Percentiles rank a stretch among this genome's conserved stretches.
phyloP scores from a whole-genome alignment of 176 grass and related monocot genomes.

The Triticum dicoccoides region DNA sequence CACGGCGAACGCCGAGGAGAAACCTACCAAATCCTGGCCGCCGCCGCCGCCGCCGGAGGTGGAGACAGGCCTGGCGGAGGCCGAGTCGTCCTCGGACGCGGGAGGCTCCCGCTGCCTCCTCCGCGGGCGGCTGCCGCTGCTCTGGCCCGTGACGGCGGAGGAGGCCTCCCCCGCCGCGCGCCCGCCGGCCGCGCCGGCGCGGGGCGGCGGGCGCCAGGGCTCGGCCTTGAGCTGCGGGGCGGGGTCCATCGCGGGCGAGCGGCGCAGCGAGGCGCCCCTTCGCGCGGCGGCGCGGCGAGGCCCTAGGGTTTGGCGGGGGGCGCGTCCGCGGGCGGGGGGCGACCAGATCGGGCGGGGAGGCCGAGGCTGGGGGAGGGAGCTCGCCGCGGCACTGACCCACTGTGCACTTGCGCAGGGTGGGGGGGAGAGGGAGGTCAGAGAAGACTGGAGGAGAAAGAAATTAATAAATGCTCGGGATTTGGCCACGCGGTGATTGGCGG shows the following conservation, averaged over 20 bases:
- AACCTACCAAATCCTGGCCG: constrained; percentile 61
- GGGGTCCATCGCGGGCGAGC: constrained; percentile 12
- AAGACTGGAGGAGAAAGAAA: neutral
- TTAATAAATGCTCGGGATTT: constrained; percentile 41
- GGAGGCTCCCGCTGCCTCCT: constrained; percentile 30
- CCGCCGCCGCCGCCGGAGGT: constrained; percentile 46
- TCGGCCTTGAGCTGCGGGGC: constrained; percentile 29
- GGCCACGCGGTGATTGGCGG: constrained; percentile 42
- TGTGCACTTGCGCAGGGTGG: constrained; percentile 24
- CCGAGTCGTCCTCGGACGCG: constrained; percentile 68
- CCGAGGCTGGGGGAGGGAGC: constrained; percentile 33
- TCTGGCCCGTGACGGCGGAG: constrained; percentile 67
- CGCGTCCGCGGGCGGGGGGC: neutral
- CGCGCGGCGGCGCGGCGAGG: neutral
- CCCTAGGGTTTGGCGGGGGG: constrained; percentile 34
- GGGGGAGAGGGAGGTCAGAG: neutral
- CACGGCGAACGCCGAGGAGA: neutral
- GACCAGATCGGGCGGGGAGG: constrained; percentile 50
- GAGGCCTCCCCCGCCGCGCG: constrained; percentile 37
- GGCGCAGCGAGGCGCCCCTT: neutral
- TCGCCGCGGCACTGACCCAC: constrained; percentile 32
- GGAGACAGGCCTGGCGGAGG: constrained; percentile 68
- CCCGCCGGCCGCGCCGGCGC: neutral
- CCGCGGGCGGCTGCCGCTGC: constrained; percentile 37
- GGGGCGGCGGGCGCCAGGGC: constrained; percentile 41